These are phyloP conservation scores for Pyrrhoderma noxium DNA, from an alignment of 1,284 basidiomycete genomes.

Conservation along the genomic window DNA sequence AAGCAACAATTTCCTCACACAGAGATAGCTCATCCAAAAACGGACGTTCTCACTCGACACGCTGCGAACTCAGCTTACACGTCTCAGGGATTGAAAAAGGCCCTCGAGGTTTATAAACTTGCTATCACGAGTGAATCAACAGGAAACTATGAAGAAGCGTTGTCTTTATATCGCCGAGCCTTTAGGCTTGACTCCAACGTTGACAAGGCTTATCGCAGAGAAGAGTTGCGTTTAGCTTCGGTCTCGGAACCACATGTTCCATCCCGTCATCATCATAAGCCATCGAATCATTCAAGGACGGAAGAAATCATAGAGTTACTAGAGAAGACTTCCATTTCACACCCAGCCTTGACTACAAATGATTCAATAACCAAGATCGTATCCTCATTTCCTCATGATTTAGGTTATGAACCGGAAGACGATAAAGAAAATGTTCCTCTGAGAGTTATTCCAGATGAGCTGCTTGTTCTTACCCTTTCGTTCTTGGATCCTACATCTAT, in stretches of 20 bases:
- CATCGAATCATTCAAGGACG: not conserved
- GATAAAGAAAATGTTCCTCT: constrained; percentile 53
- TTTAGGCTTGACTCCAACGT: constrained; percentile 70
- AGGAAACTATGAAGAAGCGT: constrained; percentile 67
- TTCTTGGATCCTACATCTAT: constrained; percentile 57
- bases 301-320: not conserved
- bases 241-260: not conserved
- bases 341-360: constrained; percentile 23
- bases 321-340: not conserved
- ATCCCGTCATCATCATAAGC: not conserved
- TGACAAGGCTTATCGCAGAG: constrained; percentile 51
- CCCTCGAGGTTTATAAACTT: constrained; percentile 58
- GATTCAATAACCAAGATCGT: constrained; percentile 43
- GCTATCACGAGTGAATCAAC: constrained; percentile 70
- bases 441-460: constrained; percentile 62
- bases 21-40: not conserved
- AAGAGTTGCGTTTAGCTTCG: constrained; percentile 36
- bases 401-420: constrained; percentile 62
- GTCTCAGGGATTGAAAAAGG: constrained; percentile 25
- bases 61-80: not conserved
- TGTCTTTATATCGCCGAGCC: constrained; percentile 68
- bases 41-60: not conserved
- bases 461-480: constrained; percentile 62
- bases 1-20: not conserved
- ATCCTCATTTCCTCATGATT: constrained; percentile 38